Percentiles rank a stretch among this genome's conserved stretches.
These are phyloP conservation scores for Hemerocallis citrina DNA, from an alignment of 106 monocot genomes.

Conservation along the genomic window DNA sequence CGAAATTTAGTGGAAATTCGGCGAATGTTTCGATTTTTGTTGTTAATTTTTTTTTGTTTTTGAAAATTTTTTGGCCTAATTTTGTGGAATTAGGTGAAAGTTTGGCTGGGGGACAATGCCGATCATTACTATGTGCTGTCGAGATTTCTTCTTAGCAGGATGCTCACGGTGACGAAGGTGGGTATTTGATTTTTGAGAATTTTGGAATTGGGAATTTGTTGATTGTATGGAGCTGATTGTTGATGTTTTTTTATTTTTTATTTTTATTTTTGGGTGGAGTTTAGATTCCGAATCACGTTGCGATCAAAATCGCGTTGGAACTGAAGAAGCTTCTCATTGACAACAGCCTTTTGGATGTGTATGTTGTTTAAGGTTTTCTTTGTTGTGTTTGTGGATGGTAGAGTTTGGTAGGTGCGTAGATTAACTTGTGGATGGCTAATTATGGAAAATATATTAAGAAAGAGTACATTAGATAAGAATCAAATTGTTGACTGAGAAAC, in stretches of 20 bases:
- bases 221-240: not conserved
- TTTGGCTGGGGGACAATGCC: conserved; percentile 95
- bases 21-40: not conserved
- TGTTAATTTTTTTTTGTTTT: not conserved
- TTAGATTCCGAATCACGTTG: conserved; percentile 99
- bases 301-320: conserved; percentile 95
- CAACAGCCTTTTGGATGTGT: conserved; percentile 99
- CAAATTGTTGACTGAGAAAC: too few species aligned
- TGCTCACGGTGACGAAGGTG: conserved; percentile 97
- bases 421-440: not conserved
- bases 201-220: not conserved
- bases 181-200: not conserved
- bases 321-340: conserved; percentile 96
- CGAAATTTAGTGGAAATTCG: not conserved
- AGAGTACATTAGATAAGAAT: too few species aligned
- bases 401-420: not conserved
- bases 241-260: not conserved
- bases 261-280: conserved; percentile 8
- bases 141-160: conserved; percentile 92
- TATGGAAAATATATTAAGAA: too few species aligned
- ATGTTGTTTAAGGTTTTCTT: conserved; percentile 7
- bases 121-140: conserved; percentile 99
- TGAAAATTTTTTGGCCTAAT: too few species aligned
- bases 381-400: not conserved
- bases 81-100: conserved; percentile 93